phyloP scores from a whole-genome alignment of 306 rosid species.

The Pterocarpus santalinus region DNA sequence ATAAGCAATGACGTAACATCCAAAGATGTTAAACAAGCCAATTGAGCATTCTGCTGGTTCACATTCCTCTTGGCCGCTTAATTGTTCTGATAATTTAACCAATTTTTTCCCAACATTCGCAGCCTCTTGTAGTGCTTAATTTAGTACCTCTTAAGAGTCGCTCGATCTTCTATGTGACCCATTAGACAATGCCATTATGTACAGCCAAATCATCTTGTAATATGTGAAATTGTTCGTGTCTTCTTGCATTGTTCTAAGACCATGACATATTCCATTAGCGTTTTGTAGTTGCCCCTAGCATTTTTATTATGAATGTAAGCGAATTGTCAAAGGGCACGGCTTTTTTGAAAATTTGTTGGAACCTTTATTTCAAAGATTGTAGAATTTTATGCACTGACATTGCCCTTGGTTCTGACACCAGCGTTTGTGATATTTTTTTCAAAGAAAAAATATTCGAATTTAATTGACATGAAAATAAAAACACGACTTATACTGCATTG shows the following conservation, averaged over 20 bases:
- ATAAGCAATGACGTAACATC: no score
- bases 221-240: slow-evolving; percentile 47
- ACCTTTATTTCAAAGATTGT: slow-evolving; percentile 36
- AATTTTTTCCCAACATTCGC: slow-evolving; percentile 42
- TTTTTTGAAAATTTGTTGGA: slow-evolving; percentile 29
- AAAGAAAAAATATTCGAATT: no score
- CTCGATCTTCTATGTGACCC: slow-evolving; percentile 49
- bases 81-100: slow-evolving; percentile 51
- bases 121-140: background rate
- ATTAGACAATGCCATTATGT: slow-evolving; percentile 49
- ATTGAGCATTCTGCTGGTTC: no score
- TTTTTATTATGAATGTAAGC: no score
- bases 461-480: background rate
- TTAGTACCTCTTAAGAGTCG: slow-evolving; percentile 19
- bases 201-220: slow-evolving; percentile 37
- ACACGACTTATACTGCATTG: no score
- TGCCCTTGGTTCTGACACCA: background rate
- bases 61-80: background rate
- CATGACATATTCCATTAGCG: background rate
- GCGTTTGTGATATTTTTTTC: no score
- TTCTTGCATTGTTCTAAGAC: slow-evolving; percentile 37
- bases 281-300: no score
- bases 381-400: slow-evolving; percentile 41
- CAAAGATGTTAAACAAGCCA: no score
- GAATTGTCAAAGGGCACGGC: slow-evolving; percentile 43